Evolutionary conservation across 768 basidiomycete genomes (phyloP).

Genomic region (Lactarius akahatsu): DNA sequence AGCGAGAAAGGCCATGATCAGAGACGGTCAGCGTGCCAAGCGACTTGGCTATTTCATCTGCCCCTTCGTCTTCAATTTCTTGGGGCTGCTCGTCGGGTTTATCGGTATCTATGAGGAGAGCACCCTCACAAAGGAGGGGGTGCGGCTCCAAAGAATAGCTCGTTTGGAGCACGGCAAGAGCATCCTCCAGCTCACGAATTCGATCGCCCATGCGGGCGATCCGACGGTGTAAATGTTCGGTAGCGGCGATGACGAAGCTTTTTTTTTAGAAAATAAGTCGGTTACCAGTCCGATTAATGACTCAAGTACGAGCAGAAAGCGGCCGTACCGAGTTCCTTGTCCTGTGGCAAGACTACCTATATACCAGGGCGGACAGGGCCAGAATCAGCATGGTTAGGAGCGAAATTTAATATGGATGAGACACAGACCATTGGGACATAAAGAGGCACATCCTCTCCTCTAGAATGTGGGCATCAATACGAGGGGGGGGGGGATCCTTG

Average conservation of each 20-base stretch:
- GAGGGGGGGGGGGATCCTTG: background rate
- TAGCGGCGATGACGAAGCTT: constrained; percentile 67
- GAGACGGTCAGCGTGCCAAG: constrained; percentile 71
- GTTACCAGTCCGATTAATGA: background rate
- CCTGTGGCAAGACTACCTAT: constrained; percentile 75
- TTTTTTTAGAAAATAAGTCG: background rate
- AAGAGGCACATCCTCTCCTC: constrained; percentile 64
- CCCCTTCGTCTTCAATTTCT: constrained; percentile 37
- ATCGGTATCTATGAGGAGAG: constrained; percentile 53
- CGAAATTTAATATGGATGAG: constrained; percentile 24
- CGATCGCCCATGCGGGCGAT: constrained; percentile 66
- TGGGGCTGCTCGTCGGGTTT: constrained; percentile 46
- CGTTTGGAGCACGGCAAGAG: constrained; percentile 59
- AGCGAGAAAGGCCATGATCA: constrained; percentile 65
- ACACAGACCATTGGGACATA: constrained; percentile 68
- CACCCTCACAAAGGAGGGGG: constrained; percentile 55
- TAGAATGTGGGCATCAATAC: constrained; percentile 29
- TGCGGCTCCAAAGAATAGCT: constrained; percentile 56
- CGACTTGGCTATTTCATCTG: constrained; percentile 45
- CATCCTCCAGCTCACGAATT: constrained; percentile 68
- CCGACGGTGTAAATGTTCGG: constrained; percentile 62
- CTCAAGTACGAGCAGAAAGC: background rate
- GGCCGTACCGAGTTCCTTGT: constrained; percentile 63
- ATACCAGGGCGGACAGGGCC: background rate
- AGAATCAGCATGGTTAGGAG: constrained; percentile 10